These are phyloP conservation scores for Cucurbita maxima DNA, from an alignment of 306 rosid species.

Conservation along the genomic window DNA sequence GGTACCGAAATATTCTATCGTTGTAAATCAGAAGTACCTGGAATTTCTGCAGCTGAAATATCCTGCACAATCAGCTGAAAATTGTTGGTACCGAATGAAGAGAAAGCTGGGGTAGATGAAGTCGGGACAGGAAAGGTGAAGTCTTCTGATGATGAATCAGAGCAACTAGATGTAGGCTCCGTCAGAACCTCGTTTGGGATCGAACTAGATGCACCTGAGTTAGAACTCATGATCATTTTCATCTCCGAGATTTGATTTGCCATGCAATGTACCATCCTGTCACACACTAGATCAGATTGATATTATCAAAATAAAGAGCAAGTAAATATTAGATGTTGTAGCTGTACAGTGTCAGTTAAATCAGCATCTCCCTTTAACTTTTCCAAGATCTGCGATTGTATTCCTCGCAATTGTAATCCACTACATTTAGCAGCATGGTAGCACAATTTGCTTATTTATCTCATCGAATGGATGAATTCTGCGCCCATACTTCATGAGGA, in stretches of 20 bases:
- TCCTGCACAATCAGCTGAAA: conserved; percentile 52
- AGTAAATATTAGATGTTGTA: conserved; percentile 12
- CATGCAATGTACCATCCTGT: conserved; percentile 89
- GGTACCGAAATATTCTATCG: neutral
- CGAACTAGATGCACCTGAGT: conserved; percentile 49
- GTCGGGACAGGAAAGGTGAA: conserved; percentile 50
- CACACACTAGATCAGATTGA: conserved; percentile 66
- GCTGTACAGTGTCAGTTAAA: neutral
- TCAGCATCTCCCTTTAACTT: neutral
- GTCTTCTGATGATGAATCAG: conserved; percentile 73
- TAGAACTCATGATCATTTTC: conserved; percentile 48
- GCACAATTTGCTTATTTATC: neutral
- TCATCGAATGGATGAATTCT: neutral
- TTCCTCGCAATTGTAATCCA: neutral
- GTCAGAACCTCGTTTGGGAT: conserved; percentile 30
- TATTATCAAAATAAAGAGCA: conserved; percentile 40
- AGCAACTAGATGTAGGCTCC: conserved; percentile 53
- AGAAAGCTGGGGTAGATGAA: conserved; percentile 21
- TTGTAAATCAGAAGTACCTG: conserved; percentile 23
- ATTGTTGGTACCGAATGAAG: conserved; percentile 25
- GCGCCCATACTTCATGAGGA: neutral
- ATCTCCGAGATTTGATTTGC: conserved; percentile 77
- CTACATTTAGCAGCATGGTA: neutral
- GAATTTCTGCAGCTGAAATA: conserved; percentile 45
- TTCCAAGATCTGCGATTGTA: neutral